Evolutionary conservation across 2,329 filamentous ascomycete species (phyloP).

Genomic region (Claviceps quebecensis): DNA sequence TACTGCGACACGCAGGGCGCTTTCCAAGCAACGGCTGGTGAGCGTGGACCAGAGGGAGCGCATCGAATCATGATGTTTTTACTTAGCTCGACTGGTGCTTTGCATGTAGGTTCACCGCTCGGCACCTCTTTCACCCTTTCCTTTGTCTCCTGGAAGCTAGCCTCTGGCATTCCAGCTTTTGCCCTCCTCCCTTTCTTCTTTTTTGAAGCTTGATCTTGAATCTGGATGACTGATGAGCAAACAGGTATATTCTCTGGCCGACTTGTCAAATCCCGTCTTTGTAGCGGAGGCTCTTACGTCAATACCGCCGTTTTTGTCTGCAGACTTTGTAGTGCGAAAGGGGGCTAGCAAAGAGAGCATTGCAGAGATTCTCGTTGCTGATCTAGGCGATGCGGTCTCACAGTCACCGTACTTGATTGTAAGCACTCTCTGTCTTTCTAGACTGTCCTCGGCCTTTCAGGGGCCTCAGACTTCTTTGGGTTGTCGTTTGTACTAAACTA

Average conservation of each 20-base stretch:
- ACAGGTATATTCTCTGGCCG: constrained; percentile 63
- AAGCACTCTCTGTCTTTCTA: constrained; percentile 17
- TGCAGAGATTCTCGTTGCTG: constrained; percentile 67
- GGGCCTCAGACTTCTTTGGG: too few species aligned
- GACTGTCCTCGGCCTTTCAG: neutral
- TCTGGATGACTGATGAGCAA: neutral
- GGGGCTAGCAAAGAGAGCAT: constrained; percentile 59
- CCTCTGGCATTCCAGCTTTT: too few species aligned
- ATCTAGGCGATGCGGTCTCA: constrained; percentile 62
- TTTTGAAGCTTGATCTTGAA: too few species aligned
- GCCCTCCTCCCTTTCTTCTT: too few species aligned
- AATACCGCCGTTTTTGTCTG: constrained; percentile 60
- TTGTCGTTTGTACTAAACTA: neutral
- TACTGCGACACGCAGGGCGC: constrained; percentile 54
- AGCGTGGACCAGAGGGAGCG: constrained; percentile 22
- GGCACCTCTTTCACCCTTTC: too few species aligned
- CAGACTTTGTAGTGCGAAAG: constrained; percentile 55
- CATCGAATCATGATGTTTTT: constrained; percentile 60
- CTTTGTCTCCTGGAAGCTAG: too few species aligned
- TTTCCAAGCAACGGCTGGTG: constrained; percentile 29
- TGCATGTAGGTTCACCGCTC: constrained; percentile 45
- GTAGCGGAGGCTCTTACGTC: constrained; percentile 64
- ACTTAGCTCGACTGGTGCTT: constrained; percentile 57
- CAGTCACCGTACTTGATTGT: constrained; percentile 72
- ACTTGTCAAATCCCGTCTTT: constrained; percentile 58